Evolutionary conservation across 129 eudicot genomes (phyloP).

Genomic region (Pittosporum tobira): DNA sequence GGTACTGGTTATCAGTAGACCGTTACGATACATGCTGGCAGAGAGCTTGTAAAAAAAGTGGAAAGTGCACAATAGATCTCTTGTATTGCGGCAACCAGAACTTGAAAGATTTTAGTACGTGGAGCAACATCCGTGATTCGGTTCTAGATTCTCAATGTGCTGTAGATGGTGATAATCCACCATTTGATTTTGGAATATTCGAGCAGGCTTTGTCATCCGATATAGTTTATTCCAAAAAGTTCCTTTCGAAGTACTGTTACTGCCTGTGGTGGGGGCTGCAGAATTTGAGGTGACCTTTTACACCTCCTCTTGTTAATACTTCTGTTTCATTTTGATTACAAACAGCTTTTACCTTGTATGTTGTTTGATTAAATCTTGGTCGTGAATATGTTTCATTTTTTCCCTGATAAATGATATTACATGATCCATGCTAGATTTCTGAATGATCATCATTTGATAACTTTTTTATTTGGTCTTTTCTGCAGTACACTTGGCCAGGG

Average conservation of each 20-base stretch:
- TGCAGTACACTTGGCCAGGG: conserved; percentile 92
- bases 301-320: not conserved
- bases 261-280: conserved; percentile 99
- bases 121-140: conserved; percentile 48
- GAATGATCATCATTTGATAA: conserved; percentile 1
- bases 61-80: conserved; percentile 29
- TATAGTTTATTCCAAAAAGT: conserved; percentile 52
- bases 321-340: not conserved
- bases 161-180: conserved; percentile 36
- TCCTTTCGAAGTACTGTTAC: conserved; percentile 71
- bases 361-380: not conserved
- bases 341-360: not conserved
- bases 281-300: conserved; percentile 56
- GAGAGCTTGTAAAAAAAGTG: conserved; percentile 41
- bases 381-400: conserved; percentile 1
- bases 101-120: conserved; percentile 31
- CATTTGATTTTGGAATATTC: conserved; percentile 88
- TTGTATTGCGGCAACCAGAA: conserved; percentile 72
- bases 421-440: not conserved
- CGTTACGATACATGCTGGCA: conserved; percentile 84
- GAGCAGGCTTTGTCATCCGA: conserved; percentile 65
- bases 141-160: conserved; percentile 41
- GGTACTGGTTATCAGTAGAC: conserved; percentile 77
- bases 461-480: conserved; percentile 3
- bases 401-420: not conserved